These are phyloP conservation scores for Backusella sp. DNA, from an alignment of 192 early-diverging fungal genomes.

Conservation along the genomic window DNA sequence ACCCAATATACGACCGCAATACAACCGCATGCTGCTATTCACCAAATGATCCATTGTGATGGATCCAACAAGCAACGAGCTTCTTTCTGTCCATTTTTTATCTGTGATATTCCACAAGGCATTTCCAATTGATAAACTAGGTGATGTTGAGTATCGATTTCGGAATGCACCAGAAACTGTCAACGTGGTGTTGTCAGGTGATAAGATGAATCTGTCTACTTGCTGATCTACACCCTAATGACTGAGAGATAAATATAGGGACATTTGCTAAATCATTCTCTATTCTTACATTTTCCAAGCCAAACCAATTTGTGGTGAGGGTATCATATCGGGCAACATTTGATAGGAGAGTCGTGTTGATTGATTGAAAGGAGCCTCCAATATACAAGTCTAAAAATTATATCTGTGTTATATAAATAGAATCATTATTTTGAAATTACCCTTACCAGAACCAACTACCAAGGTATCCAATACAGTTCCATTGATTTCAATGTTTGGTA, in stretches of 20 bases:
- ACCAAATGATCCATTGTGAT: background rate
- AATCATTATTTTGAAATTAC: background rate
- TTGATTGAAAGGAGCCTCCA: slow-evolving; percentile 16
- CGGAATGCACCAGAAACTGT: slow-evolving; percentile 9
- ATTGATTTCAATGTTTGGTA: slow-evolving; percentile 1
- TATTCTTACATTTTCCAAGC: slow-evolving; percentile 1
- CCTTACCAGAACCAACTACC: slow-evolving; percentile 4
- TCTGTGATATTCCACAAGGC: background rate
- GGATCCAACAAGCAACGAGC: background rate
- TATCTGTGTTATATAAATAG: too few relatives aligned
- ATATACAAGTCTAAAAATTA: slow-evolving; percentile 26
- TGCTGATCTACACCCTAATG: slow-evolving; percentile 21
- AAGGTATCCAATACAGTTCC: slow-evolving; percentile 21
- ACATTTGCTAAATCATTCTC: background rate
- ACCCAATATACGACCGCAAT: background rate
- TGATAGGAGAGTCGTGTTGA: background rate
- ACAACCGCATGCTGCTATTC: background rate
- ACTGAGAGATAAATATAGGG: background rate
- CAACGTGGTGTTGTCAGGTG: background rate
- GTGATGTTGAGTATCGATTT: background rate
- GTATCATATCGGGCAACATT: slow-evolving; percentile 19
- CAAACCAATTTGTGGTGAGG: background rate
- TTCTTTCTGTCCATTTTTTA: slow-evolving; percentile 1
- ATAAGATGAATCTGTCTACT: background rate
- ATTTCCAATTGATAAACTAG: slow-evolving; percentile 6